Conservation (phyloP, 2,329 filamentous ascomycete genomes). For the Thielaviopsis ethacetica region DNA sequence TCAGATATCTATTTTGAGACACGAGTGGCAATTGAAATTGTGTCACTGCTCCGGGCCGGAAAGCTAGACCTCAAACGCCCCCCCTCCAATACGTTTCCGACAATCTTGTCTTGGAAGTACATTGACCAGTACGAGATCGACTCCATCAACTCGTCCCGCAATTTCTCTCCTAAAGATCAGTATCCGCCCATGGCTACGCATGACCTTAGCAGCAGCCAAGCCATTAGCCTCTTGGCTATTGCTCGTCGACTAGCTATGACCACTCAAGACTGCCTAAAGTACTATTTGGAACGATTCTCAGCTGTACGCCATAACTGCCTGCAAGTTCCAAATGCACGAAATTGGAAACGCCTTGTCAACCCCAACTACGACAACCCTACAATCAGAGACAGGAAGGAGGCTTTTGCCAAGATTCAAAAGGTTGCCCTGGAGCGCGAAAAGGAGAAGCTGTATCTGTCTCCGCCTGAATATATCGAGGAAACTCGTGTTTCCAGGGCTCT, state of each 20-base stretch:
- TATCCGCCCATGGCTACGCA: background rate
- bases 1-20: no score
- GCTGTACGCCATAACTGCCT: background rate
- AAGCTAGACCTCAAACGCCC: no score
- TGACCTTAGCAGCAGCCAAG: background rate
- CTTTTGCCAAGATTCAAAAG: background rate
- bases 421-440: background rate
- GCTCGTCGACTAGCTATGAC: background rate
- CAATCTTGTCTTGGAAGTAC: no score
- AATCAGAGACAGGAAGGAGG: background rate
- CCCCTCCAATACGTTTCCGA: background rate
- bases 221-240: background rate
- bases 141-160: background rate
- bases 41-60: no score
- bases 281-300: background rate
- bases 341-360: background rate
- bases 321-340: background rate
- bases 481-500: no score
- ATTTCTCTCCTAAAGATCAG: background rate
- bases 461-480: no score
- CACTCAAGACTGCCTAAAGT: background rate
- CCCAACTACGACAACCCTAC: background rate
- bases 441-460: no score
- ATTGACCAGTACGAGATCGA: background rate
- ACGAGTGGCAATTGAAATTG: no score